Conservation (phyloP, 1,139 yeast species). For the Geotrichum klebahnii region DNA sequence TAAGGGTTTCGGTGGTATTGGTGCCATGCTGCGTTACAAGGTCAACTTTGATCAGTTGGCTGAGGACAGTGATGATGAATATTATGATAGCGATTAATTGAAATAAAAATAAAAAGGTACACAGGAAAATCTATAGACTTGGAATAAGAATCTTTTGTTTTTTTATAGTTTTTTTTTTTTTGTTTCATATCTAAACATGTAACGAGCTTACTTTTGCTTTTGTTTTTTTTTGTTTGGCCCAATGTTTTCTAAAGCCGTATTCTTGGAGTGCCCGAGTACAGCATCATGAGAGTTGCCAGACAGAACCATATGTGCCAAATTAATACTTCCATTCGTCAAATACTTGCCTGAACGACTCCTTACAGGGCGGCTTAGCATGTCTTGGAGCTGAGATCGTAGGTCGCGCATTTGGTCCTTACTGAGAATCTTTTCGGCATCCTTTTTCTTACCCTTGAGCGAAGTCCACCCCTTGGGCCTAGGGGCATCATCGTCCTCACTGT, state of each 20-base stretch:
- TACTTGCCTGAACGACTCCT: constrained; percentile 46
- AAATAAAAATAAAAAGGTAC: not conserved
- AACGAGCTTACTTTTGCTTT: constrained; percentile 22
- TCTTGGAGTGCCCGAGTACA: constrained; percentile 65
- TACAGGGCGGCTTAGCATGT: constrained; percentile 55
- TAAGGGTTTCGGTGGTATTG: constrained; percentile 97
- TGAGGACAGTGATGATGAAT: constrained; percentile 87
- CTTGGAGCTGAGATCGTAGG: constrained; percentile 54
- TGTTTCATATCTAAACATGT: not conserved
- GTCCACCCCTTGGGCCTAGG: constrained; percentile 23
- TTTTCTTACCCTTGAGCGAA: constrained; percentile 35
- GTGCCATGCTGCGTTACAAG: constrained; percentile 92
- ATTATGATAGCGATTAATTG: constrained; percentile 61
- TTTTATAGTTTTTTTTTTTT: no score
- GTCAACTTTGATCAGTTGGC: constrained; percentile 92
- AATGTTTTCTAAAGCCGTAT: constrained; percentile 67
- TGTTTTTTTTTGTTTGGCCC: constrained; percentile 34
- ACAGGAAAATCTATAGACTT: constrained; percentile 1
- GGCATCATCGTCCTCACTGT: constrained; percentile 51
- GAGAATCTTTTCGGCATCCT: constrained; percentile 37
- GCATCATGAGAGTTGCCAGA: constrained; percentile 66
- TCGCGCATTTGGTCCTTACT: constrained; percentile 48
- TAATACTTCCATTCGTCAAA: constrained; percentile 77
- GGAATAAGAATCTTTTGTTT: no score
- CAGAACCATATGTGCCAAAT: constrained; percentile 78